Base-by-base conservation (phyloP, 495 filamentous ascomycete species). In the Penicillium mononematosum region DNA sequence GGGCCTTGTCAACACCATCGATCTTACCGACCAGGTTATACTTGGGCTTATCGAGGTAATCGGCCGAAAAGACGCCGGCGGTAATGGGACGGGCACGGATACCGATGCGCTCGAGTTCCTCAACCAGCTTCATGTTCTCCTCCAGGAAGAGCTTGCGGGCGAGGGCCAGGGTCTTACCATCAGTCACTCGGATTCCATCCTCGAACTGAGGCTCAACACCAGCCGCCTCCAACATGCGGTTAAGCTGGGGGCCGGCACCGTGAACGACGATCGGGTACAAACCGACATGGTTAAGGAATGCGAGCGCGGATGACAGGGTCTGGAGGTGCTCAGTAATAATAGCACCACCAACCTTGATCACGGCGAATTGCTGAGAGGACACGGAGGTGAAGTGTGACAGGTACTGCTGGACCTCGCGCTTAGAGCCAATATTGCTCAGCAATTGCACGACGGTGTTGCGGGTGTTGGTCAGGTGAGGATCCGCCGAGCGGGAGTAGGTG, bases 281-380 rank as follows among this genome's bases (percentile, higher is more conserved):
- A 27, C 95, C 94, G 72, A 98, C 90, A 79, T 94, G 88, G 78
- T 96, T 92, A 29, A 98, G 84, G 78, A 96, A 95, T 17, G 90
- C 89, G 55, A 98, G 81, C 9, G 89, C 89, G 36, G 87, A 89
- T 61, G 91, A 94, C 50, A 98, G 82, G 44, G 88, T 89, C 70
- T 96, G 88, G 50, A 96, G 81, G 76, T 96, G 90, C 71, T 98
- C 93, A 57, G 93, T 96, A 63, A 98, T 86, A 65, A 98, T 98
- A 50, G 95, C 94, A 50, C 94, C 94, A 22, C 94, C 94, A 50
- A 98, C 95, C 80, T 98, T 98, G 73, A 98, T 97, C 50, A 98
- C 94, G 63, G 94, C 94, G 73, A 98, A 98, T 67, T 96, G 91
- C 79, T 97, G 93, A 5, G 90, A 96, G 22, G 93, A 95, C 46